phyloP scores from a whole-genome alignment of 1,284 basidiomycete species.

The Ganoderma leucocontextum region DNA sequence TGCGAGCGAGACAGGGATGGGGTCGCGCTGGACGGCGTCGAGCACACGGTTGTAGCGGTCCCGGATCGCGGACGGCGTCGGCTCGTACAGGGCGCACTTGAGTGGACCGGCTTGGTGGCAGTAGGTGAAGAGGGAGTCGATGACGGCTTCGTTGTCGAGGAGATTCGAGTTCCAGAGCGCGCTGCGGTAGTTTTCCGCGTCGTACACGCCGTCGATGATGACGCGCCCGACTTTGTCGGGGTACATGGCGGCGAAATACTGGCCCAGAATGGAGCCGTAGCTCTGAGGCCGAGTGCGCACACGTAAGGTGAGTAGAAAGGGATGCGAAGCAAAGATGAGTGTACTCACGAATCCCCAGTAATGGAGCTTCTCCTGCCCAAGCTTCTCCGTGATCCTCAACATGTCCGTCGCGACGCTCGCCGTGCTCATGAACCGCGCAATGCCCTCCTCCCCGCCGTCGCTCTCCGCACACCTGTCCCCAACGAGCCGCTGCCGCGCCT shows the following conservation, averaged over 20 bases:
- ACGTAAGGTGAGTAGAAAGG: not conserved
- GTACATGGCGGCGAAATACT: constrained; percentile 54
- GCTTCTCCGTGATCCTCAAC: constrained; percentile 54
- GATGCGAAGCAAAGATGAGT: too few relatives aligned
- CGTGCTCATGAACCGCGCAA: constrained; percentile 51
- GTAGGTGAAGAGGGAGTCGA: constrained; percentile 46
- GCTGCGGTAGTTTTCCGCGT: constrained; percentile 39
- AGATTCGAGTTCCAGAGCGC: constrained; percentile 39
- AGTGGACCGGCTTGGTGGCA: constrained; percentile 49
- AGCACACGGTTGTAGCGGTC: constrained; percentile 39
- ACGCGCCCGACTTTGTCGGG: constrained; percentile 49
- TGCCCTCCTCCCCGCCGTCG: constrained; percentile 38
- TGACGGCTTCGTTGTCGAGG: constrained; percentile 37
- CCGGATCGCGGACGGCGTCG: constrained; percentile 36
- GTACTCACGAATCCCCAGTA: constrained; percentile 62
- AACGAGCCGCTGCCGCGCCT: constrained; percentile 21
- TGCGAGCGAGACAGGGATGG: constrained; percentile 33
- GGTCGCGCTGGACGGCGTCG: constrained; percentile 42
- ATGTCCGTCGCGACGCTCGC: constrained; percentile 58
- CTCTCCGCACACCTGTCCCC: constrained; percentile 26
- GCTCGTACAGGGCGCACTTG: constrained; percentile 49
- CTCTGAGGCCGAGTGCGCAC: constrained; percentile 31
- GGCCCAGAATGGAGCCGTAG: constrained; percentile 56
- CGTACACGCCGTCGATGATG: constrained; percentile 42
- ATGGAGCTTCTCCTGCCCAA: constrained; percentile 54